phyloP scores from a whole-genome alignment of 2,329 filamentous ascomycete genomes.

The Alternaria triticimaculans region DNA sequence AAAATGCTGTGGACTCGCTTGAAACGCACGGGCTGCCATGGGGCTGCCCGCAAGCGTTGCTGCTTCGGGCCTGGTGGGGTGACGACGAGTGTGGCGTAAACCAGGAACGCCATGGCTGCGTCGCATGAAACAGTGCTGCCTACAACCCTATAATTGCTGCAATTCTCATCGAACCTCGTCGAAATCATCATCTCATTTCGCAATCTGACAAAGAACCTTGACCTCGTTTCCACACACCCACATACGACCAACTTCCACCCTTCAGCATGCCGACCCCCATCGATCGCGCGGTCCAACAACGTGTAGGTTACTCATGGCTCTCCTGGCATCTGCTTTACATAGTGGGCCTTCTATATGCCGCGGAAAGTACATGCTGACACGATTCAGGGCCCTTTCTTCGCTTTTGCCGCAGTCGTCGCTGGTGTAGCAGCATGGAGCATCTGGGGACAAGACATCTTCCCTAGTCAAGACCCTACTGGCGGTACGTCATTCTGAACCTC shows the following conservation, averaged over 20 bases:
- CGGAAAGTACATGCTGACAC: conserved; percentile 4
- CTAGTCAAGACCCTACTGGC: conserved; percentile 78
- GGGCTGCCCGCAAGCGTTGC: conserved; percentile 29
- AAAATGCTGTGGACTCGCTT: conserved; percentile 48
- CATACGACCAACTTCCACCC: not conserved
- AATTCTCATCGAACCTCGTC: not conserved
- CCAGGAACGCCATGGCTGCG: conserved; percentile 1
- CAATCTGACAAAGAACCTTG: too few species aligned
- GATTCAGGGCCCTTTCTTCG: conserved; percentile 45
- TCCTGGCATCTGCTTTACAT: conserved; percentile 31
- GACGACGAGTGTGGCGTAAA: conserved; percentile 38
- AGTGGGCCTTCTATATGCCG: conserved; percentile 18
- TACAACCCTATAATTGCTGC: not conserved
- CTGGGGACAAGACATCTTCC: conserved; percentile 86
- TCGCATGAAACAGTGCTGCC: conserved; percentile 19
- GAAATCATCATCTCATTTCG: too few species aligned
- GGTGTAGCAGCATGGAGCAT: conserved; percentile 84
- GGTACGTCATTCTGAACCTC: conserved; percentile 54
- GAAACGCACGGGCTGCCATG: conserved; percentile 36
- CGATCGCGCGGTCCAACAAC: conserved; percentile 55
- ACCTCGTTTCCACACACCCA: not conserved
- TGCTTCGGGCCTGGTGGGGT: conserved; percentile 25
- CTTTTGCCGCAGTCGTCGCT: conserved; percentile 80
- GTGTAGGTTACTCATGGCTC: conserved; percentile 43
- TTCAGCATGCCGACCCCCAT: conserved; percentile 57